phyloP scores from a whole-genome alignment of 2,329 filamentous ascomycete genomes.

The Exophiala sp. region DNA sequence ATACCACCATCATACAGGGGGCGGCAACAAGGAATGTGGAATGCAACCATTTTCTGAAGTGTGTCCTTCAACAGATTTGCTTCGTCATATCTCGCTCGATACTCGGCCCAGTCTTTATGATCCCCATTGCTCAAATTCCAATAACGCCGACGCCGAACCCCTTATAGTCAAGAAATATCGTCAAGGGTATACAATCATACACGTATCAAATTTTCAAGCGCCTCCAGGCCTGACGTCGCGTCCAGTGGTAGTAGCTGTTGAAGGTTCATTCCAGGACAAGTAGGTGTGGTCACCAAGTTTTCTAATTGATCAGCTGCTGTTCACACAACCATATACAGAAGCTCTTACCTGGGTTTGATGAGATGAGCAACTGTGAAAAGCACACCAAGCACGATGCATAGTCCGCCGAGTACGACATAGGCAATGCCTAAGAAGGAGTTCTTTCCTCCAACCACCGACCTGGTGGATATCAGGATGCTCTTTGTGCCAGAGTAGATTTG shows the following conservation, averaged over 20 bases:
- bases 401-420: slow-evolving; percentile 87
- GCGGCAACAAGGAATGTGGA: slow-evolving; percentile 1
- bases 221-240: slow-evolving; percentile 53
- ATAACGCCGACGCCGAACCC: slow-evolving; percentile 20
- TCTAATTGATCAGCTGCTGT: slow-evolving; percentile 44
- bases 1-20: not conserved
- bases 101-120: slow-evolving; percentile 1
- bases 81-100: not conserved
- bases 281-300: slow-evolving; percentile 99
- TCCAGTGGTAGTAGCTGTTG: slow-evolving; percentile 52
- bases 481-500: slow-evolving; percentile 49
- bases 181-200: slow-evolving; percentile 18
- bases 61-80: not conserved
- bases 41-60: not conserved
- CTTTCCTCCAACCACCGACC: slow-evolving; percentile 83
- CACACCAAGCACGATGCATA: slow-evolving; percentile 84
- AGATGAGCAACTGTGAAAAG: slow-evolving; percentile 89
- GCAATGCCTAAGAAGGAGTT: slow-evolving; percentile 96
- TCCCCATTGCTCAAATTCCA: slow-evolving; percentile 3
- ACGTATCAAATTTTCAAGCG: slow-evolving; percentile 10
- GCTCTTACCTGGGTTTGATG: slow-evolving; percentile 75
- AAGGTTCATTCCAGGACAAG: slow-evolving; percentile 77
- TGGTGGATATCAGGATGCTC: slow-evolving; percentile 67
- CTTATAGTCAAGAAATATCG: slow-evolving; percentile 1
- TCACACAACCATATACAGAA: not conserved